These are phyloP conservation scores for Agrostemma githago DNA, from an alignment of 148 eudicot genomes.

Conservation along the genomic window DNA sequence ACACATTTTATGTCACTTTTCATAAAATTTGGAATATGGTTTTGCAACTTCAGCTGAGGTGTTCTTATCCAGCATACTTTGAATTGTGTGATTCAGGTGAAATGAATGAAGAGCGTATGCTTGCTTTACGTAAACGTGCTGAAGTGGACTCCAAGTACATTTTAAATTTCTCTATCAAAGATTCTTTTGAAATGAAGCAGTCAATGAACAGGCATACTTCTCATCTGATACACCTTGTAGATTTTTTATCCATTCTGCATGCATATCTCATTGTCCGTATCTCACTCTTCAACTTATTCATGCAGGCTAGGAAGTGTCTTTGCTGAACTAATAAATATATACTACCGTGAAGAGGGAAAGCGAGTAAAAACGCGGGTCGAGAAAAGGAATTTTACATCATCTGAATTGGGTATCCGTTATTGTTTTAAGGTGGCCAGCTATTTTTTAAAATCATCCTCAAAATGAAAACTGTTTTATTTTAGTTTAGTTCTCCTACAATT, in stretches of 20 bases:
- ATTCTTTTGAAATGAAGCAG: constrained; percentile 51
- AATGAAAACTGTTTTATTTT: neutral
- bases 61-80: constrained; percentile 1
- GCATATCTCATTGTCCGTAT: neutral
- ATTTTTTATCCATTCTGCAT: neutral
- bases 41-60: constrained; percentile 2
- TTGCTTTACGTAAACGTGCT: constrained; percentile 87
- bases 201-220: constrained; percentile 64
- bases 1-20: neutral
- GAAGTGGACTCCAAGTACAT: constrained; percentile 79
- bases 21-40: neutral
- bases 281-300: neutral
- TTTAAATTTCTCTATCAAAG: constrained; percentile 47
- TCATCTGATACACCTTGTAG: constrained; percentile 9
- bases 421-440: constrained; percentile 63
- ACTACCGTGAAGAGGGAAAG: constrained; percentile 89
- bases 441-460: neutral
- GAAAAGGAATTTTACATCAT: constrained; percentile 55
- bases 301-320: constrained; percentile 69
- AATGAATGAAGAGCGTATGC: constrained; percentile 75
- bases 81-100: constrained; percentile 48
- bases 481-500: neutral
- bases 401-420: constrained; percentile 77
- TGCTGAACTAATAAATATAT: constrained; percentile 60
- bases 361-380: constrained; percentile 76